Conservation (phyloP, 805 yeast genomes). For the Sugiyamaella lignohabitans region DNA sequence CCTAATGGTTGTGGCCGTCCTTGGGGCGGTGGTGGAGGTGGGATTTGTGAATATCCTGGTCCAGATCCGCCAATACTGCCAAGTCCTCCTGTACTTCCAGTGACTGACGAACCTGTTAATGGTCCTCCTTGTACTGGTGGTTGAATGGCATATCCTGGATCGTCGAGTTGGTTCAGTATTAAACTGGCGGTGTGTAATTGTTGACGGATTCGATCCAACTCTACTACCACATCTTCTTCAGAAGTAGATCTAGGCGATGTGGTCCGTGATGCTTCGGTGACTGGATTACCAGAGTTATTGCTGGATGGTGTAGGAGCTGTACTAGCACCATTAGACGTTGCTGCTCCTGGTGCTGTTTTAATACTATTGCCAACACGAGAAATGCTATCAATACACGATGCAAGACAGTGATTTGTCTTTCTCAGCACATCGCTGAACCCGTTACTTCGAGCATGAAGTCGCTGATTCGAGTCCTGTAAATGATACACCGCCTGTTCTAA, state of each 20-base stretch:
- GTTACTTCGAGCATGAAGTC: conserved; percentile 8
- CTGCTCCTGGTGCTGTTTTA: not conserved
- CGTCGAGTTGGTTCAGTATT: conserved; percentile 8
- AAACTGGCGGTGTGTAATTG: not conserved
- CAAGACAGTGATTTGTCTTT: conserved; percentile 14
- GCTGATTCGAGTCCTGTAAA: conserved; percentile 14
- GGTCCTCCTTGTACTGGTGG: not conserved
- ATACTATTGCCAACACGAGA: not conserved
- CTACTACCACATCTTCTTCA: not conserved
- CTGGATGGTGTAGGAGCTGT: too few relatives aligned
- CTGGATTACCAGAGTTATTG: too few relatives aligned
- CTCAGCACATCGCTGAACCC: conserved; percentile 13
- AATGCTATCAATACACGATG: conserved; percentile 11
- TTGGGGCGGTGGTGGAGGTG: conserved; percentile 5
- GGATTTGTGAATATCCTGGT: too few relatives aligned
- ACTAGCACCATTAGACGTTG: too few relatives aligned
- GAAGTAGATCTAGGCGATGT: conserved; percentile 1
- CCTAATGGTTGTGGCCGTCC: conserved; percentile 2
- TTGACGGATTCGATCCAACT: conserved; percentile 7
- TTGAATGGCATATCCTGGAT: not conserved
- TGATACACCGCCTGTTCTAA: conserved; percentile 16
- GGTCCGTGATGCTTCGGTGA: too few relatives aligned
- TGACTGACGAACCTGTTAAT: not conserved
- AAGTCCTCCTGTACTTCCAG: not conserved
- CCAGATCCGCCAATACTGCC: too few relatives aligned